phyloP scores from a whole-genome alignment of 495 filamentous ascomycete species.

The Talaromyces ruber region DNA sequence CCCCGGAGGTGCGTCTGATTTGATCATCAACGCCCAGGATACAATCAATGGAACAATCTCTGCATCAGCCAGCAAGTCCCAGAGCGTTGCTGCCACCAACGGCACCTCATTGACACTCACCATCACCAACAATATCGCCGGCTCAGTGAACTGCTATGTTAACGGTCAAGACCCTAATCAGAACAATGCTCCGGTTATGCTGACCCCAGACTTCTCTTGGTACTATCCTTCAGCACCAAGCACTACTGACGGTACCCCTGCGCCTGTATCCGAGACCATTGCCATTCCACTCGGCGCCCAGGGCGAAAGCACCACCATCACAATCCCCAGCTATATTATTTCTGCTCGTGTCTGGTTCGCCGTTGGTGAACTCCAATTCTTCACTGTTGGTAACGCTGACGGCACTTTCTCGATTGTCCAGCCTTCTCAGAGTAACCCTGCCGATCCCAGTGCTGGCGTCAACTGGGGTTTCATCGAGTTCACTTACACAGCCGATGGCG shows the following conservation, averaged over 20 bases:
- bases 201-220: conserved; percentile 24
- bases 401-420: conserved; percentile 26
- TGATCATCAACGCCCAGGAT: conserved; percentile 5
- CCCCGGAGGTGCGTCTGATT: conserved; percentile 2
- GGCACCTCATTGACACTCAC: conserved; percentile 8
- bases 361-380: conserved; percentile 34
- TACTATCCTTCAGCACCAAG: conserved; percentile 21
- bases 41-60: conserved; percentile 7
- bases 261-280: conserved; percentile 17
- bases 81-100: neutral
- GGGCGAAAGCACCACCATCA: conserved; percentile 27
- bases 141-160: conserved; percentile 28
- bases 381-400: conserved; percentile 16
- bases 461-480: conserved; percentile 42
- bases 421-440: conserved; percentile 31
- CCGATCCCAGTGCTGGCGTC: conserved; percentile 27
- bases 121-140: conserved; percentile 32
- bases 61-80: neutral
- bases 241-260: conserved; percentile 12
- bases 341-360: conserved; percentile 34
- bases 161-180: conserved; percentile 21
- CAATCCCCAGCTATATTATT: conserved; percentile 26
- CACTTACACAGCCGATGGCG: conserved; percentile 23
- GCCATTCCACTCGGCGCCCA: conserved; percentile 19
- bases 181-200: conserved; percentile 18